Evolutionary conservation across 202 grass and related monocot genomes (phyloP), one percentile per base, ranked within the genome.

Genomic region (Panicum hallii): DNA sequence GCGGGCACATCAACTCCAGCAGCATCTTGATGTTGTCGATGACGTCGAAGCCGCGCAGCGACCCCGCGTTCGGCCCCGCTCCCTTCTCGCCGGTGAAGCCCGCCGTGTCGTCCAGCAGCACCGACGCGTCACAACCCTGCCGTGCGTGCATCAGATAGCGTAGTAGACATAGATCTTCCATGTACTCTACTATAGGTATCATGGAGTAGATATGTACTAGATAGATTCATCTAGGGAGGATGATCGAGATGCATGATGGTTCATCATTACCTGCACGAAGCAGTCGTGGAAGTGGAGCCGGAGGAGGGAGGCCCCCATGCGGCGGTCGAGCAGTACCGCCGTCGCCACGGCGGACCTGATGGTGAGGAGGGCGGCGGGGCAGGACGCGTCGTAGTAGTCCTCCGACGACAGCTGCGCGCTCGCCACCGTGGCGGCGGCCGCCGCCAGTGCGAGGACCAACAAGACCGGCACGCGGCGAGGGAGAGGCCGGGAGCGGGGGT

Each of bases 271-370:
- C 26, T 26, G 54, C 54, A 97, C 94, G 79, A 94, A 94, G 88
- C 94, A 94, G 79, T 97, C 94, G 73, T 97, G 94, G 85, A 97
- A 94, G 63, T 94, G 92, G 66, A 94, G 90, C 52, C 94, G 94
- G 79, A 92, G 74, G 54, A 97, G 92, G 57, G 94, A 93, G 8
- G 87, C 91, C 0, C 87, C 89, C 89, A 90, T 92, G 32, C 89
- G 79, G 2, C 3, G 67, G 56, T 94, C 89, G 17, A 84, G 62
- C 4, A 66, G 34, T 38, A 97, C 78, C 4, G 84, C 91, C 42
- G 83, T 58, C 42, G 56, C 30, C 23, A 93, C 89, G 57, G 66
- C 85, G 0, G 70, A 58, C 58, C 63, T 73, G 70, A 94, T 63
- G 72, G 72, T 83, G 42, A 72, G 26, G 40, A 88, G 90, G 42